phyloP scores from a whole-genome alignment of 306 rosid species.

The Malus sylvestris region DNA sequence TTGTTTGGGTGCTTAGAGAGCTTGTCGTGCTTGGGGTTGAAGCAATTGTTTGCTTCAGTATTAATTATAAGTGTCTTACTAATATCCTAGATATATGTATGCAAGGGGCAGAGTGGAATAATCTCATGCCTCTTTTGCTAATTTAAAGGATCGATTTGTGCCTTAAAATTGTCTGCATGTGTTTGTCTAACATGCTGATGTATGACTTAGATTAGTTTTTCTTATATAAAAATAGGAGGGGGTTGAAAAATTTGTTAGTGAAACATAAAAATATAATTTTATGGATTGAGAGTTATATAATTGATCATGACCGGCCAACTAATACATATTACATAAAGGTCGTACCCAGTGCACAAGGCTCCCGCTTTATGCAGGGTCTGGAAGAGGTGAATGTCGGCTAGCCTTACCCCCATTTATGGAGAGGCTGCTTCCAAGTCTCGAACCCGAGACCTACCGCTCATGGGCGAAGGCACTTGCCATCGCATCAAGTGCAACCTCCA shows the following conservation, averaged over 20 bases:
- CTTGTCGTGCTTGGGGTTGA: neutral
- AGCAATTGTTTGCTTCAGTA: neutral
- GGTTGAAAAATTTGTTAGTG: neutral
- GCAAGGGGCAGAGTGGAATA: neutral
- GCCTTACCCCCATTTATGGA: too few species aligned
- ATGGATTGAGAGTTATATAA: neutral
- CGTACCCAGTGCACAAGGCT: too few species aligned
- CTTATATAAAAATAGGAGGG: neutral
- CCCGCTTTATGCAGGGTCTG: too few species aligned
- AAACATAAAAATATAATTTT: neutral
- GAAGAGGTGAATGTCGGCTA: too few species aligned
- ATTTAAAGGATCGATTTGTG: neutral
- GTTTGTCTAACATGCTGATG: neutral
- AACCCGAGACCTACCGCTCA: too few species aligned
- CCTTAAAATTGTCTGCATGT: neutral
- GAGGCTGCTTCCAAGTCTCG: too few species aligned
- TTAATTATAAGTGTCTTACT: too few species aligned
- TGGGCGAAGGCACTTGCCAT: too few species aligned
- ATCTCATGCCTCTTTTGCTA: neutral
- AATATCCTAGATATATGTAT: neutral
- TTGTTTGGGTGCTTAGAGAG: constrained; percentile 6
- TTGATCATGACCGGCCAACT: neutral
- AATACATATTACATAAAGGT: too few species aligned
- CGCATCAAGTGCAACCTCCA: too few species aligned
- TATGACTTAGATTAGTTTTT: neutral